Evolutionary conservation across 768 basidiomycete genomes (phyloP), one percentile per base, ranked within the genome.

Genomic region (Calocybe cyanea): DNA sequence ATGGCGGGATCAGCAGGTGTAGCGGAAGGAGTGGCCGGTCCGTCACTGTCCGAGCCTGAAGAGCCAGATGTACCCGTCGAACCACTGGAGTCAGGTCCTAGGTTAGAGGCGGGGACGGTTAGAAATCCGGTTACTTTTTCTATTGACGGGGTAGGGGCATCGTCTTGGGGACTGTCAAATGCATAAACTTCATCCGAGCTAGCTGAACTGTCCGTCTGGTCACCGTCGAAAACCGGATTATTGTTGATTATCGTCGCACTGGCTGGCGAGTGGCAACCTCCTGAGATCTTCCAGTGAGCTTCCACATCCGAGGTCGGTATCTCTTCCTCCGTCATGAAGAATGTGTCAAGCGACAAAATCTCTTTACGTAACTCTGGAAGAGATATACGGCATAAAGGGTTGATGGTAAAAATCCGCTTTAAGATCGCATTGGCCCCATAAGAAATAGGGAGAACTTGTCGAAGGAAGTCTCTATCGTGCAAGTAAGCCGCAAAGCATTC

Each of bases 371-470:
- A 70, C 4, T 81, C 75, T 5, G 69, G 62, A 33, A 94, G 67
- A n/a, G 78, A 68, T 41, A 85, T 80, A 23, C 90, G 83, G 19
- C 61, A 55, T 2, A 65, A 47, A 3, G 87, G 82, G 57, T 87
- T 78, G 41, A 83, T 63, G n/a, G 70, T 63, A 67, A 93, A 92
- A 49, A 90, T 79, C 45, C 73, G 72, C 57, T 82, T 82, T 56
- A 94, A 70, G 55, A 92, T 75, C 0, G 59, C 56, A 63, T 87
- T 83, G 54, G 80, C 76, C 10, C 72, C 76, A 33, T 65, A 53
- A 8, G 89, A 90, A 56, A 93, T 86, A 21, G 88, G 89, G 15
- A 92, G 74, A 49, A 81, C 78, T 15, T 74, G 63, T 38, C 74
- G 74, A 31, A 92, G 75, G 58, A 81, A 85, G 55, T 86, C 66